These are phyloP conservation scores for Plasmodium malariae DNA, from an alignment of 169 alveolate species.

Conservation along the genomic window DNA sequence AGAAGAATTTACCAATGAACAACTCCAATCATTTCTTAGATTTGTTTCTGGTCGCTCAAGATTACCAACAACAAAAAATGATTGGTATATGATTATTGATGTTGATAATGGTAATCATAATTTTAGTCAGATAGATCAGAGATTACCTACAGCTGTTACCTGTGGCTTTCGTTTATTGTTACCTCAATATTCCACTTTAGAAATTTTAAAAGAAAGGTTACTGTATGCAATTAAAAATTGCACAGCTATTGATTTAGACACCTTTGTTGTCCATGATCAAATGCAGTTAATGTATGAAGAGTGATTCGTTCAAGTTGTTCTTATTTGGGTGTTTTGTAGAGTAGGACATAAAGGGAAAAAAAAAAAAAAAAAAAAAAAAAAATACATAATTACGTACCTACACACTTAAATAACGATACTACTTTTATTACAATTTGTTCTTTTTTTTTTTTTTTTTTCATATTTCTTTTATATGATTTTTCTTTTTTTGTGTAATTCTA, in stretches of 20 bases:
- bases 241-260: conserved; percentile 93
- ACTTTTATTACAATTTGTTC: background rate
- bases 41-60: conserved; percentile 94
- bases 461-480: background rate
- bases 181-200: conserved; percentile 90
- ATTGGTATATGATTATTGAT: conserved; percentile 91
- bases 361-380: background rate
- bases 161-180: conserved; percentile 92
- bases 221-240: conserved; percentile 92
- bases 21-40: conserved; percentile 90
- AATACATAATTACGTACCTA: too few relatives aligned
- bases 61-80: conserved; percentile 90
- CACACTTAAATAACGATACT: too few relatives aligned
- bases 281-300: conserved; percentile 82
- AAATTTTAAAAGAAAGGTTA: conserved; percentile 88
- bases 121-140: conserved; percentile 79
- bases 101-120: conserved; percentile 79
- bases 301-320: background rate
- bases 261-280: conserved; percentile 88
- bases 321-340: background rate
- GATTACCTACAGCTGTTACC: conserved; percentile 94
- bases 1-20: conserved; percentile 89
- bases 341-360: background rate
- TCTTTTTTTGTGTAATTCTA: too few relatives aligned
- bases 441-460: background rate